phyloP scores from a whole-genome alignment of 306 rosid genomes.

The Cajanus cajan region DNA sequence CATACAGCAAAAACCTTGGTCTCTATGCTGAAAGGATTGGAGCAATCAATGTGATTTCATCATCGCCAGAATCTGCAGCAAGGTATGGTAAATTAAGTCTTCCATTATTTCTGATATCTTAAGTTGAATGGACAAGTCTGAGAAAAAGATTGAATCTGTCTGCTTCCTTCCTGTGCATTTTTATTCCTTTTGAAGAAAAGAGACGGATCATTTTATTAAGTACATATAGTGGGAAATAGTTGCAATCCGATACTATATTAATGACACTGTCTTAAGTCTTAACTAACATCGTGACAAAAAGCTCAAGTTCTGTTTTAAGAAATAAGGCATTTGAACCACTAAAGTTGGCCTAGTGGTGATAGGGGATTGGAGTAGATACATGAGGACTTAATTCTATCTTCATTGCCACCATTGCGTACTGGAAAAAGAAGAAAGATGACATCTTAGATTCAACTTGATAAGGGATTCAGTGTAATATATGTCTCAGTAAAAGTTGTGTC shows the following conservation, averaged over 20 bases:
- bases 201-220: background rate
- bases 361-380: no score
- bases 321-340: no score
- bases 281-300: background rate
- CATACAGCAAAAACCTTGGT: constrained; percentile 97
- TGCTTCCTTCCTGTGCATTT: background rate
- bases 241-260: constrained; percentile 5
- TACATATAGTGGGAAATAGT: background rate
- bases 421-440: no score
- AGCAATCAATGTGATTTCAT: constrained; percentile 82
- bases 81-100: constrained; percentile 48
- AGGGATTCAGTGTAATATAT: background rate
- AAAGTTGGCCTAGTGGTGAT: no score
- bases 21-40: constrained; percentile 98
- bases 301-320: constrained; percentile 9
- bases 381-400: no score
- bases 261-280: background rate
- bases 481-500: background rate
- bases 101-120: constrained; percentile 20
- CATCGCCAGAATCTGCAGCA: constrained; percentile 81
- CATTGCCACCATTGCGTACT: no score
- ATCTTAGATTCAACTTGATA: background rate
- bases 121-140: constrained; percentile 10
- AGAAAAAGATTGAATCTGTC: constrained; percentile 16
- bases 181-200: background rate